Evolutionary conservation across 129 eudicot species (phyloP).

Genomic region (Centrapalus pauciflorus): DNA sequence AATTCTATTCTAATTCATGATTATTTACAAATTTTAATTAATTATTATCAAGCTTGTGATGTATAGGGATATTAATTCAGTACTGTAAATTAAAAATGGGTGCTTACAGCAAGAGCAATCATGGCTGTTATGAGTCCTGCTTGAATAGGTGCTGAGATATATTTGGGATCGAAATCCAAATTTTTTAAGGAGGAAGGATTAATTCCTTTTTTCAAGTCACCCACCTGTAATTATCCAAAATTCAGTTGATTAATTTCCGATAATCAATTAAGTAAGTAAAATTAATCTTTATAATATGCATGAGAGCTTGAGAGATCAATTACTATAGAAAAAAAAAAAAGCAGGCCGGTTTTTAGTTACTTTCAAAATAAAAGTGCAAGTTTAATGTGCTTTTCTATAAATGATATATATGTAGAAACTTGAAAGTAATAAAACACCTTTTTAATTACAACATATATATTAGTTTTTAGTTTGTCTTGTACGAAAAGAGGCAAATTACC

Average conservation of each 20-base stretch:
- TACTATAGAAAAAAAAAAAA: no score
- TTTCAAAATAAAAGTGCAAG: no score
- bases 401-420: no score
- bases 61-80: not conserved
- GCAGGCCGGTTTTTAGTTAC: no score
- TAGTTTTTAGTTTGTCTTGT: no score
- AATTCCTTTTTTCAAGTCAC: conserved; percentile 62
- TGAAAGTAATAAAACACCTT: no score
- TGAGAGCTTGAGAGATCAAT: no score
- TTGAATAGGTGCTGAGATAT: conserved; percentile 60
- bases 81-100: not conserved
- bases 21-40: no score
- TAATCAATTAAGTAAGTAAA: not conserved
- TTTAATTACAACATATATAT: no score
- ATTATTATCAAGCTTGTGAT: not conserved
- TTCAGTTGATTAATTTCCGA: not conserved
- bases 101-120: conserved; percentile 79
- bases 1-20: not conserved
- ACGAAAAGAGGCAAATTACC: no score
- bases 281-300: no score
- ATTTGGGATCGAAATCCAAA: conserved; percentile 52
- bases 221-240: conserved; percentile 44
- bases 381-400: no score
- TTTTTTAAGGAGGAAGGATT: conserved; percentile 52
- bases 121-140: conserved; percentile 78